Conservation (phyloP, 441 rosid genomes). For the Erysimum cheiri region DNA sequence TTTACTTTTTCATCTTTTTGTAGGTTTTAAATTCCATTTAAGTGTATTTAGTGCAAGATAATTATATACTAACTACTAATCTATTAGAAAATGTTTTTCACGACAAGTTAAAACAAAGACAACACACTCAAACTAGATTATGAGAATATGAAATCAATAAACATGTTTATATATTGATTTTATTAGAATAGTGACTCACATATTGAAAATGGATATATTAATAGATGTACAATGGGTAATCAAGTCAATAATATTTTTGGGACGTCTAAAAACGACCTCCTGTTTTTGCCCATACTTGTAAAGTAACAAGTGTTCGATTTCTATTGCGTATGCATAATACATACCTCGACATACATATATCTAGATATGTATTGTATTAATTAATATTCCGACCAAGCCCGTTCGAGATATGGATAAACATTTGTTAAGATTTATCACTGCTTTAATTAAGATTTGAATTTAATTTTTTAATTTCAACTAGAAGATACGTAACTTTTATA, state of each 20-base stretch:
- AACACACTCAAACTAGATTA: no score
- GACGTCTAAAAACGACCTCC: background rate
- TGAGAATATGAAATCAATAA: no score
- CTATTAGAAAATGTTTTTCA: no score
- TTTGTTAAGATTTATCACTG: slow-evolving; percentile 14
- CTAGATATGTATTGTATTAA: slow-evolving; percentile 1
- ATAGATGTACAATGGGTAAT: no score
- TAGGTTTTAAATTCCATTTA: background rate
- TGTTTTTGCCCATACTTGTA: slow-evolving; percentile 1
- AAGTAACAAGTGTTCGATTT: slow-evolving; percentile 3
- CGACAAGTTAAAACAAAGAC: no score
- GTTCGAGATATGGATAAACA: slow-evolving; percentile 14
- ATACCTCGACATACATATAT: background rate
- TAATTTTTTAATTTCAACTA: background rate
- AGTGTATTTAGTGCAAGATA: background rate
- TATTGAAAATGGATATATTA: no score
- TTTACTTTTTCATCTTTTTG: no score
- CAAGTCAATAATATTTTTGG: no score
- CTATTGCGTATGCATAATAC: background rate
- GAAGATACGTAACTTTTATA: slow-evolving; percentile 1
- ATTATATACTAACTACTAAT: background rate
- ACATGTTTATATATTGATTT: no score
- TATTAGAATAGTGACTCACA: no score
- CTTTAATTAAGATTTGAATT: slow-evolving; percentile 11
- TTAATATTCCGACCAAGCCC: slow-evolving; percentile 17